These are phyloP conservation scores for Raffaelea albimanens DNA, from an alignment of 2,329 filamentous ascomycete species.

Conservation along the genomic window DNA sequence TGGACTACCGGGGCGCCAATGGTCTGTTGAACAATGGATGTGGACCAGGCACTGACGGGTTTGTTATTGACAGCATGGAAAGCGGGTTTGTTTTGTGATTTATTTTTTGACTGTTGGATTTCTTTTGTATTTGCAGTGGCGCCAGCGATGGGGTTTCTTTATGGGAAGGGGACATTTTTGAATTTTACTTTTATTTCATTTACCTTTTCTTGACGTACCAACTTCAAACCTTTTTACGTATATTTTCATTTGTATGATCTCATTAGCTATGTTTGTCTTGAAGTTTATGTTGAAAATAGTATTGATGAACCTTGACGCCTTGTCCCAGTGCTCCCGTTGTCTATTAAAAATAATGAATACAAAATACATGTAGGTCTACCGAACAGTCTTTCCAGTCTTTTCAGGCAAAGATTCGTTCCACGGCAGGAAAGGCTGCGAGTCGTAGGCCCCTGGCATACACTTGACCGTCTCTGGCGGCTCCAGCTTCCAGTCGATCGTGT, in stretches of 20 bases:
- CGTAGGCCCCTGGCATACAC: constrained; percentile 33
- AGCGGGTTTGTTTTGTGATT: constrained; percentile 17
- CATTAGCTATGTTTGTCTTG: no score
- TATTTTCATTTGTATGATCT: no score
- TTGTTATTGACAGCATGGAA: constrained; percentile 33
- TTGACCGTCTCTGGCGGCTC: constrained; percentile 36
- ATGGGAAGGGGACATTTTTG: no score
- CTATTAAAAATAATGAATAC: neutral
- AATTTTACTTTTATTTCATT: no score
- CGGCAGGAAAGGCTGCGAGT: constrained; percentile 29
- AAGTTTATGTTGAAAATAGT: no score
- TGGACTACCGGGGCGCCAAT: constrained; percentile 24
- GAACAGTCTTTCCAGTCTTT: no score
- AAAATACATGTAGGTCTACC: neutral
- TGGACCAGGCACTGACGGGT: constrained; percentile 15
- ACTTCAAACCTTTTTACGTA: no score
- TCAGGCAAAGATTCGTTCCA: constrained; percentile 30
- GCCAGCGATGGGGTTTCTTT: neutral
- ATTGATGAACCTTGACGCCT: no score
- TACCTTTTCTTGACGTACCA: no score
- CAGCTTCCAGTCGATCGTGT: constrained; percentile 30
- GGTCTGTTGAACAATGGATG: constrained; percentile 9
- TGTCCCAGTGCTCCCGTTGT: no score
- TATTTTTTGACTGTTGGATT: neutral
- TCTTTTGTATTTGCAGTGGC: neutral